Base-by-base conservation (phyloP, 305 asterid genomes). In the Plantago lanceolata region DNA sequence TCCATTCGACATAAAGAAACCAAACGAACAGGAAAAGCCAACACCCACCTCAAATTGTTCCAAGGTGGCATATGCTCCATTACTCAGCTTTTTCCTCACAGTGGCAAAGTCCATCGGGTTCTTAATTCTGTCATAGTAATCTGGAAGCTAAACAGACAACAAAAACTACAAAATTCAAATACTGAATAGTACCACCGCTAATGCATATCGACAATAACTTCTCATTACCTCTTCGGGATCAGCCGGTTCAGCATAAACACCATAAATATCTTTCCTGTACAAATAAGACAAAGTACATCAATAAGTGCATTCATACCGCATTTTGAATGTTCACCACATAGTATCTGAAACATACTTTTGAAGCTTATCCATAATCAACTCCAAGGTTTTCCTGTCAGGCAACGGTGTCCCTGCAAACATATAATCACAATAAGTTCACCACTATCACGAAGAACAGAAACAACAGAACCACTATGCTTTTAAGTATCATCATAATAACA, bases 41-140 rank as follows among this genome's bases (percentile, higher is more conserved):
- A 61, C 52, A 77, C 82, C 74, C 73, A 85, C 99, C 93, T 90
- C 97, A 64, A 94, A 81, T 49, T 86, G 96, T 57, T 88, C 91
- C 74, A 94, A 80, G 24, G 87, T 84, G 40, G 73, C 70, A 75
- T 94, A 94, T 35, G 79, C 71, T 68, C 91, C 96, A 73, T 79
- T 86, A 60, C 79, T 73, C 70, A 94, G 79, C 81, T 90, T 94
- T 75, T 80, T 88, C 85, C 97, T 86, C 78, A 88, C 85, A 1
- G 99, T 90, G 63, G 96, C 84, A 59, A 94, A 94, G 79, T 94
- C 99, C 97, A 94, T 90, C 50, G 99, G 99, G 73, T 84, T 78
- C 68, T 90, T 79, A 64, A 94, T 94, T 61, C 91, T 82, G 70
- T 88, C 99, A 66, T 77, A 87, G 68, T 94, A 94, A 84, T 94